Evolutionary conservation across 2,329 filamentous ascomycete species (phyloP).

Genomic region (Onygenales sp.): DNA sequence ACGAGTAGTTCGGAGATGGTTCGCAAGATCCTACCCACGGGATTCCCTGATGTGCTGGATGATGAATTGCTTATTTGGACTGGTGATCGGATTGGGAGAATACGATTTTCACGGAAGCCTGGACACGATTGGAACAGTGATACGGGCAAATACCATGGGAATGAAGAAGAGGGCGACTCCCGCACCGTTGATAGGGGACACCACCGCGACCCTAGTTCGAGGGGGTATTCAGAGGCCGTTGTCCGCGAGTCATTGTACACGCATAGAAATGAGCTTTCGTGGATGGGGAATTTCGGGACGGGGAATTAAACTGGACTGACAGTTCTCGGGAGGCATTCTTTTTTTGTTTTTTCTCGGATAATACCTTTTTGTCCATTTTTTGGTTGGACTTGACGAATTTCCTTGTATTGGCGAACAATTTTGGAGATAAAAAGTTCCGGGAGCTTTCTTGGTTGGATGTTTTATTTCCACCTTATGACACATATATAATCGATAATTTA

Average conservation of each 20-base stretch:
- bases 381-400: background rate
- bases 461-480: background rate
- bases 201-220: background rate
- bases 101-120: conserved; percentile 50
- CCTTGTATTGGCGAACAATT: background rate
- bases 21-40: conserved; percentile 64
- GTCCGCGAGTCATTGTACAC: background rate
- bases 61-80: conserved; percentile 81
- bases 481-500: background rate
- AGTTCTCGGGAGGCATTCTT: background rate
- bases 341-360: background rate
- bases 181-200: conserved; percentile 45
- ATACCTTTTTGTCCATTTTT: background rate
- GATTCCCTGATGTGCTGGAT: conserved; percentile 23
- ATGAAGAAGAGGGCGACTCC: conserved; percentile 16
- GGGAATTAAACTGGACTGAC: background rate
- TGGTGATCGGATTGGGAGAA: conserved; percentile 68
- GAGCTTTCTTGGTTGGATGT: background rate
- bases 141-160: conserved; percentile 19
- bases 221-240: background rate
- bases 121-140: conserved; percentile 20
- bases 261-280: background rate
- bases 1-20: conserved; percentile 60
- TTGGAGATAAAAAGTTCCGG: background rate
- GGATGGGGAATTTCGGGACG: conserved; percentile 1